Base-by-base conservation (phyloP, 2,329 filamentous ascomycete genomes). In the Fusarium sp. region DNA sequence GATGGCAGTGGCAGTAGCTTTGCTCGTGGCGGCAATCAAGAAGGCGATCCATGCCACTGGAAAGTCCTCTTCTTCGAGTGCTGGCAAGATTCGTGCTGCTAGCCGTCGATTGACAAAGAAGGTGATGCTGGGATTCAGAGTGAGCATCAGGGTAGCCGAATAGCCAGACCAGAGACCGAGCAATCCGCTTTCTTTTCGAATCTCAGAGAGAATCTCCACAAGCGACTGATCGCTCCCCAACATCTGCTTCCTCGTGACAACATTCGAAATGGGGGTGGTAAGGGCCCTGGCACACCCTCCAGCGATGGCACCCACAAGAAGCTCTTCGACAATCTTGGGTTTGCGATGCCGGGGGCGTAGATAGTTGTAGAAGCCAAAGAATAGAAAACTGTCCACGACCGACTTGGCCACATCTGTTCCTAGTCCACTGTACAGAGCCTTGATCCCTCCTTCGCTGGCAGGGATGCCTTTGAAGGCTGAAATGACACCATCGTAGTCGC, bases 111-210 rank as follows among this genome's bases (percentile, higher is more conserved):
- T 93, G 35, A 97, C 84, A 74, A 95, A 91, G 79, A 97, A 95
- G 0, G 95, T 97, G 71, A 97, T 87, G 72, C 92, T 92, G 3
- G 95, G 94, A 76, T 97, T 97, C 33, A 97, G 85, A 2, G 94
- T 95, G 55, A 97, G 83, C 42, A 97, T 86, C 64, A 97, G 81
- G 27, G 89, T 91, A 4, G 94, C 94, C 25, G 92, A 93, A 80
- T 97, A 97, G 1, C 94, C 94, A 1, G 94, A 92, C 95, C 94
- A 97, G 76, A 97, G 92, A 5, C 94, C 94, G 47, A 84, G 79
- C 14, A 94, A 66, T 0, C 94, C 94, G 74, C 92, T 92, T 78
- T 95, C 92, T 4, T 83, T 77, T 44, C 84, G 83, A 66, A 97
- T 95, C 45, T 88, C 85, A 3, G 84, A 80, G 22, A 91, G 86